Percentiles rank a stretch among this genome's conserved stretches.
phyloP scores from a whole-genome alignment of 371 early-diverging fungal species.

The Hamiltosporidium tvaerminnensis region DNA sequence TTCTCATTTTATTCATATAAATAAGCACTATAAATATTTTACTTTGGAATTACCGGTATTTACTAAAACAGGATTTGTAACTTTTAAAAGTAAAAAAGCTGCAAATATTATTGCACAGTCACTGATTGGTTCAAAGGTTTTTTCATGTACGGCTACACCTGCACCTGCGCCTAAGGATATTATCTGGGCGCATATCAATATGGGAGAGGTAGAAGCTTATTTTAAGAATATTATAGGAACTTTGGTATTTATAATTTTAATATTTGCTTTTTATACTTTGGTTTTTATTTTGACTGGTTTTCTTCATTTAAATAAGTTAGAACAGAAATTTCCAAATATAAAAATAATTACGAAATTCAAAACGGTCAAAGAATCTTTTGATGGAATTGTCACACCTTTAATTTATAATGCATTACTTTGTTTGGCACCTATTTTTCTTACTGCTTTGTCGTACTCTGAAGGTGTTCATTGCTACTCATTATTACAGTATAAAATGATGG shows the following conservation, averaged over 20 bases:
- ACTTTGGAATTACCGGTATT: constrained; percentile 41
- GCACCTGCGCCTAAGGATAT: constrained; percentile 53
- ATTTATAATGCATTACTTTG: constrained; percentile 41
- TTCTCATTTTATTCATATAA: constrained; percentile 25
- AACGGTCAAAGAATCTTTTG: constrained; percentile 19
- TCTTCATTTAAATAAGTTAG: constrained; percentile 17
- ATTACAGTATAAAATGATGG: constrained; percentile 43
- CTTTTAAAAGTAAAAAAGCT: constrained; percentile 33
- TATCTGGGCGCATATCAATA: constrained; percentile 46
- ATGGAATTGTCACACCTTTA: constrained; percentile 47
- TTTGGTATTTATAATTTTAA: constrained; percentile 41
- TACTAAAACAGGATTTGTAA: constrained; percentile 47
- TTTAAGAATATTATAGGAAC: constrained; percentile 26
- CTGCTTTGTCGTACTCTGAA: constrained; percentile 34
- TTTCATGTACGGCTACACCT: constrained; percentile 32
- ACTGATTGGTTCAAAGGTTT: constrained; percentile 45
- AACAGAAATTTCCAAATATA: constrained; percentile 11
- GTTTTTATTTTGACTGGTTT: constrained; percentile 28
- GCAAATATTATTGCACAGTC: constrained; percentile 43
- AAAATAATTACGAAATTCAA: constrained; percentile 19
- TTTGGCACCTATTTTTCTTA: constrained; percentile 40
- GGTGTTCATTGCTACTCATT: constrained; percentile 37
- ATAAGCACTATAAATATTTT: constrained; percentile 30
- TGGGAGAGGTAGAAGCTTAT: constrained; percentile 18
- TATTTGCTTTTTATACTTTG: constrained; percentile 37